A percentile compares a stretch with the other conserved stretches of the same genome.
These are phyloP conservation scores for Beta vulgaris DNA, from an alignment of 148 eudicot species.

Conservation along the genomic window DNA sequence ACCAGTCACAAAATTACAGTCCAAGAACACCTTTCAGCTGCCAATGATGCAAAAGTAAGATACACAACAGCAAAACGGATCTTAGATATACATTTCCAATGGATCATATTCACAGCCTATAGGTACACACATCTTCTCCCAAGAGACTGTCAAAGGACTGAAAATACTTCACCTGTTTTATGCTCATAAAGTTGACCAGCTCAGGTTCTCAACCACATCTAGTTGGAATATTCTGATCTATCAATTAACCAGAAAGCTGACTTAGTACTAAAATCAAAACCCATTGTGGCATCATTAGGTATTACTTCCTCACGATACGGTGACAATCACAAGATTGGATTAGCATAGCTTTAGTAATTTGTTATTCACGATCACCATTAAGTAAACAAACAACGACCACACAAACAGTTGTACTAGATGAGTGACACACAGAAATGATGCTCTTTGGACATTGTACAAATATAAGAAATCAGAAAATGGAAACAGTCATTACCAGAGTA, in stretches of 20 bases:
- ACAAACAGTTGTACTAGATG: slow-evolving; percentile 3
- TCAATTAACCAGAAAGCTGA: slow-evolving; percentile 64
- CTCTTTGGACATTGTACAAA: slow-evolving; percentile 23
- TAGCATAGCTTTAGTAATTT: slow-evolving; percentile 7
- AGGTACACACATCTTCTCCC: slow-evolving; percentile 25
- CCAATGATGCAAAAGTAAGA: slow-evolving; percentile 27
- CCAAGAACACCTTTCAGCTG: slow-evolving; percentile 33
- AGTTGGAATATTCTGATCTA: slow-evolving; percentile 73
- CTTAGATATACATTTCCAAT: neutral
- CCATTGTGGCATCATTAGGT: slow-evolving; percentile 23
- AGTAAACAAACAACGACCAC: slow-evolving; percentile 2
- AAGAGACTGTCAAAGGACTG: slow-evolving; percentile 27
- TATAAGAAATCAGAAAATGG: slow-evolving; percentile 47
- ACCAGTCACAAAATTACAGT: slow-evolving; percentile 28
- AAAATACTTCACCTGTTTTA: slow-evolving; percentile 63
- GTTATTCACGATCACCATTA: neutral
- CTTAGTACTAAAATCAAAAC: slow-evolving; percentile 51
- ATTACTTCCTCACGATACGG: slow-evolving; percentile 25
- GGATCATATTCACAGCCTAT: slow-evolving; percentile 7
- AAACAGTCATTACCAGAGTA: slow-evolving; percentile 72
- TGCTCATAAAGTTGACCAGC: slow-evolving; percentile 48
- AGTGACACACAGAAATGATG: slow-evolving; percentile 18
- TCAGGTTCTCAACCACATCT: slow-evolving; percentile 69
- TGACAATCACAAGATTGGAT: slow-evolving; percentile 14
- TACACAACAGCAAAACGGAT: neutral